Evolutionary conservation across 2,329 filamentous ascomycete genomes (phyloP), one percentile per base, ranked within the genome.

Genomic region (Xylariaceae sp.): DNA sequence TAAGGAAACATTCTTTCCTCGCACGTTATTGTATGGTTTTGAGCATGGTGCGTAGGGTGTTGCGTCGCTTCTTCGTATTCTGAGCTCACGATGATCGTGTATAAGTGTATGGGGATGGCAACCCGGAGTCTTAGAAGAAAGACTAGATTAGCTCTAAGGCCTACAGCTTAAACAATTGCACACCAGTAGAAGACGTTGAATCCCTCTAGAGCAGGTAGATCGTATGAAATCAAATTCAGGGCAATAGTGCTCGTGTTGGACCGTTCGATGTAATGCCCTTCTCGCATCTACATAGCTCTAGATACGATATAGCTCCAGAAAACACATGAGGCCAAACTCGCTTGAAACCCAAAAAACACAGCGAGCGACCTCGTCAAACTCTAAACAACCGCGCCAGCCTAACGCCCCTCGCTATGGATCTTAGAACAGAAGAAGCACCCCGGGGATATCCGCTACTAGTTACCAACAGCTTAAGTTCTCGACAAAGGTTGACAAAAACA

Each of bases 391-490:
- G 17, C 44, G 37, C 58, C 48, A 16, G 21, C 44, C 58, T 24
- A 61, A 63, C 61, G 61, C 61, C 61, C 51, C 28, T 58, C 54
- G 61, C 58, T 61, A 61, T 63, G 43, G 39, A n/a, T 46, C 26
- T 33, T 28, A 17, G 29, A 41, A 56, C n/a, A 45, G 26, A 12
- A 40, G 24, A 55, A 50, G 43, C 36, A 41, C 26, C 17, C 47
- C 19, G 23, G 37, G 37, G 39, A 50, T 50, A 54, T 47, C 43
- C 26, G 47, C 24, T 43, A 31, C 26, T 26, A 34, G n/a, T n/a
- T 19, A 36, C 36, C 21, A 59, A 55, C 26, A 21, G 28, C 56
- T 33, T 4, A 37, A 8, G 17, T 17, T 37, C 40, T 31, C 6
- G 26, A 39, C 24, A 14, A 49, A 8, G 17, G 21, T 28, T 28